Percentiles rank a stretch among this genome's conserved stretches.
phyloP scores from a whole-genome alignment of 176 grass and related monocot genomes.

The Cenchrus americanus region DNA sequence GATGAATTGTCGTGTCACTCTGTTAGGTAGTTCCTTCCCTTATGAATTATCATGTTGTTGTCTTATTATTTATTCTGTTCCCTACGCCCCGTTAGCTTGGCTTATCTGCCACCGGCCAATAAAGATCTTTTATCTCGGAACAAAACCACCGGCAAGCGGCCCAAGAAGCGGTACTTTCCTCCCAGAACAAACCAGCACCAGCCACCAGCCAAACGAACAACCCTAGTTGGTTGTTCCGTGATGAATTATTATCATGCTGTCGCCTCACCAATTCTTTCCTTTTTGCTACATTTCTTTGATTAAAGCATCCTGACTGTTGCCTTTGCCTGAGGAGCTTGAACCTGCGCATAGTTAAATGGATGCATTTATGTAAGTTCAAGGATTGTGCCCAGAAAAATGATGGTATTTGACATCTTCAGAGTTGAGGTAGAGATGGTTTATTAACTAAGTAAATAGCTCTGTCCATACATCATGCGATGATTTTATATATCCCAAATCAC shows the following conservation, averaged over 20 bases:
- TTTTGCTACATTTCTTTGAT: neutral
- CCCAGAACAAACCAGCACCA: too few species aligned
- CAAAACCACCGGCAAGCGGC: too few species aligned
- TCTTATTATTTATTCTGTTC: neutral
- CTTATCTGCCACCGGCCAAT: too few species aligned
- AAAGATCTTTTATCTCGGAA: too few species aligned
- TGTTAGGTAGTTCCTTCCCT: neutral
- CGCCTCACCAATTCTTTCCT: too few species aligned
- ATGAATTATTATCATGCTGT: neutral
- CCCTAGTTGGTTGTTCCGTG: neutral
- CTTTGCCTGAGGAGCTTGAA: neutral
- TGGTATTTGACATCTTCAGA: neutral
- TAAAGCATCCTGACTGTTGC: neutral
- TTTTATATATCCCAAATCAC: too few species aligned
- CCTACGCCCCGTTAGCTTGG: too few species aligned
- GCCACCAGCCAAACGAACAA: too few species aligned
- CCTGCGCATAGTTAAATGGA: neutral
- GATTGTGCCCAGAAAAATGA: neutral
- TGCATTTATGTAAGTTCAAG: too few species aligned
- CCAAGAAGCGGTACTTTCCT: too few species aligned
- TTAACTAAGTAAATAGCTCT: neutral
- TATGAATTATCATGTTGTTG: neutral
- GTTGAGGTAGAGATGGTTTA: neutral
- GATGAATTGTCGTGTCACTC: neutral
- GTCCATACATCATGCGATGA: neutral